phyloP scores from a whole-genome alignment of 2,329 filamentous ascomycete species.

The Colletotrichum eleusines region DNA sequence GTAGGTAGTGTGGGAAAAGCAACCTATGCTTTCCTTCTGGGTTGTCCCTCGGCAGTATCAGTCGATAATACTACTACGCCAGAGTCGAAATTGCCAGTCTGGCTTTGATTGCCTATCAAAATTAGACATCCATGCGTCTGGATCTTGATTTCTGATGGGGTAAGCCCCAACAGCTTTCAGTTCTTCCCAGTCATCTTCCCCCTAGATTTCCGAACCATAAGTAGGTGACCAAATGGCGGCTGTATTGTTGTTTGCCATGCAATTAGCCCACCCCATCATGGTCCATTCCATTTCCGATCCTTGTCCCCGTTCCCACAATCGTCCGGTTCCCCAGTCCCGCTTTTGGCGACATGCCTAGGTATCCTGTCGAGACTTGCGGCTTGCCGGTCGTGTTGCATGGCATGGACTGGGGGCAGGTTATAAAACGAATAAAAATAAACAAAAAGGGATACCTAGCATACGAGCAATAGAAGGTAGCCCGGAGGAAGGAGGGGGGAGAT shows the following conservation, averaged over 20 bases:
- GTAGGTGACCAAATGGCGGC: not conserved
- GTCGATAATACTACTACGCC: constrained; percentile 24
- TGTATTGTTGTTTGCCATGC: constrained; percentile 1
- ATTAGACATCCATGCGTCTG: constrained; percentile 36
- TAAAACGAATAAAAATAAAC: no score
- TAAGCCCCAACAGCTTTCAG: constrained; percentile 12
- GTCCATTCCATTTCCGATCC: constrained; percentile 15
- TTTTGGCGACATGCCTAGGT: not conserved
- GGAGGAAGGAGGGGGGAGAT: not conserved
- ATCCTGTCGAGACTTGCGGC: not conserved
- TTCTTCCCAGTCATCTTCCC: not conserved
- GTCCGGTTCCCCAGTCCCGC: constrained; percentile 14
- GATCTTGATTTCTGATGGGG: constrained; percentile 30
- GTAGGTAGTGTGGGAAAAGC: constrained; percentile 4
- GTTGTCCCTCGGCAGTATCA: not conserved
- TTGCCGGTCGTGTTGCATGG: not conserved
- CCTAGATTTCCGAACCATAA: constrained; percentile 14
- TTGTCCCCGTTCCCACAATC: constrained; percentile 4
- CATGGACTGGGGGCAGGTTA: not conserved
- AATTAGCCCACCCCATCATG: not conserved
- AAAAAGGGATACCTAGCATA: not conserved
- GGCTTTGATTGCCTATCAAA: constrained; percentile 38
- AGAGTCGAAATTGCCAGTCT: constrained; percentile 32
- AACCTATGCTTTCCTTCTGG: not conserved
- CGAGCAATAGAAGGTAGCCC: not conserved